Conservation (phyloP, 1,284 basidiomycete genomes). For the Austropuccinia psidii region DNA sequence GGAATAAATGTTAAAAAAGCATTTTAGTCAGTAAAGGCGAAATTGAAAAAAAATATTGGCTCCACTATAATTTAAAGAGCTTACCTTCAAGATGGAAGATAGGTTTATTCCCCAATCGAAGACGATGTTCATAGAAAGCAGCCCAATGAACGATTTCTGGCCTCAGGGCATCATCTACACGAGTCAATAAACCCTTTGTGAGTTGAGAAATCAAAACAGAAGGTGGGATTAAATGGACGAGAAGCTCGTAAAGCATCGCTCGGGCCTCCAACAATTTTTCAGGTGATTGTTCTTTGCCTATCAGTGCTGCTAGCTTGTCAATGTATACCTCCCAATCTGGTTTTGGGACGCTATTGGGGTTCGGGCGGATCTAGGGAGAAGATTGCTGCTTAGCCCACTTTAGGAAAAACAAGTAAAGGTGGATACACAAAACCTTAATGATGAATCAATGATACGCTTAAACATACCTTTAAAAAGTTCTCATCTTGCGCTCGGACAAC, state of each 20-base stretch:
- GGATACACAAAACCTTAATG: background rate
- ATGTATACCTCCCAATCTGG: slow-evolving; percentile 99
- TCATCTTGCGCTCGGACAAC: slow-evolving; percentile 78
- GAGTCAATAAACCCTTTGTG: slow-evolving; percentile 72
- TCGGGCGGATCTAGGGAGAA: too few species aligned
- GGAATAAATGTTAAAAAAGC: background rate
- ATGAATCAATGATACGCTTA: background rate
- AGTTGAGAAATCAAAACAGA: slow-evolving; percentile 80
- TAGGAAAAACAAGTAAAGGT: slow-evolving; percentile 47
- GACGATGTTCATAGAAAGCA: slow-evolving; percentile 84
- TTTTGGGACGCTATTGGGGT: slow-evolving; percentile 69
- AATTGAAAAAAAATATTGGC: background rate
- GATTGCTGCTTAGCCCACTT: too few species aligned
- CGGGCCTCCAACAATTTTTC: slow-evolving; percentile 83
- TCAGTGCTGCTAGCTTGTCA: slow-evolving; percentile 81
- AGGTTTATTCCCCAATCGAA: slow-evolving; percentile 84
- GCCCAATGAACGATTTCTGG: slow-evolving; percentile 93
- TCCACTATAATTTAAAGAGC: too few species aligned
- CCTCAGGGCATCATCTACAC: slow-evolving; percentile 79
- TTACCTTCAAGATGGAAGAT: slow-evolving; percentile 76
- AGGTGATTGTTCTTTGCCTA: slow-evolving; percentile 88
- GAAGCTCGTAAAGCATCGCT: slow-evolving; percentile 84
- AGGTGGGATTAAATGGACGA: slow-evolving; percentile 97
- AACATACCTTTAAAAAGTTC: slow-evolving; percentile 21
- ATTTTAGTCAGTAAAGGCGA: background rate